Conservation (phyloP, 2,329 filamentous ascomycete species). For the Sporothrix brunneoviolacea region DNA sequence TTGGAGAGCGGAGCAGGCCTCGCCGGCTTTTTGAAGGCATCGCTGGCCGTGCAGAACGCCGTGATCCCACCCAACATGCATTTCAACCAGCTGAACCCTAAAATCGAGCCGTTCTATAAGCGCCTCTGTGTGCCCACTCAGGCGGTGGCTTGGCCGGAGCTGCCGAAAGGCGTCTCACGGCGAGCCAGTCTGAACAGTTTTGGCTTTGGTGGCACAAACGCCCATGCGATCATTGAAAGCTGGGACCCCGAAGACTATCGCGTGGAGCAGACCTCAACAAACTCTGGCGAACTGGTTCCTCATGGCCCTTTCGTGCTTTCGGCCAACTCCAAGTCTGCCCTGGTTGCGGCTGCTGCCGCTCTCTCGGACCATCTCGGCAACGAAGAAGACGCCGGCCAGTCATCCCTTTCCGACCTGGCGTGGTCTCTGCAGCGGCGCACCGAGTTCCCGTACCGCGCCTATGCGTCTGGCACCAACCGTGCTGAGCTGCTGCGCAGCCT, state of each 20-base stretch:
- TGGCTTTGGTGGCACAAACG: constrained; percentile 39
- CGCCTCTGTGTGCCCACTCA: constrained; percentile 30
- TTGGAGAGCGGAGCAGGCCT: constrained; percentile 44
- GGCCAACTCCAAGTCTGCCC: constrained; percentile 30
- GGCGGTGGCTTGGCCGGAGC: constrained; percentile 28
- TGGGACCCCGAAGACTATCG: constrained; percentile 22
- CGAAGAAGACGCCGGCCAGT: not conserved
- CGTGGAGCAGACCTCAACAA: constrained; percentile 4
- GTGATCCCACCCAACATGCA: constrained; percentile 38
- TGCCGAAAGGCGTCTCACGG: constrained; percentile 29
- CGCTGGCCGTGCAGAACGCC: constrained; percentile 34
- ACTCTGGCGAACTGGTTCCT: not conserved
- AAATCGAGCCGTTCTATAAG: constrained; percentile 30
- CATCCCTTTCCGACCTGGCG: constrained; percentile 21
- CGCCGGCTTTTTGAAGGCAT: constrained; percentile 40
- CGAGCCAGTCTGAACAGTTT: constrained; percentile 40
- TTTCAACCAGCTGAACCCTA: constrained; percentile 34
- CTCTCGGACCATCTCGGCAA: constrained; percentile 26
- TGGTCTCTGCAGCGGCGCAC: constrained; percentile 30
- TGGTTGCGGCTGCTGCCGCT: constrained; percentile 22
- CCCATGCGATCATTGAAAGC: constrained; percentile 37
- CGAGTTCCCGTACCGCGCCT: constrained; percentile 26
- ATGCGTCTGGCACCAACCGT: constrained; percentile 22
- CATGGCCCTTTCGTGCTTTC: constrained; percentile 31
- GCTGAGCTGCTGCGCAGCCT: constrained; percentile 22